phyloP scores from a whole-genome alignment of 2,329 filamentous ascomycete genomes.

The Colletotrichum tropicicola region DNA sequence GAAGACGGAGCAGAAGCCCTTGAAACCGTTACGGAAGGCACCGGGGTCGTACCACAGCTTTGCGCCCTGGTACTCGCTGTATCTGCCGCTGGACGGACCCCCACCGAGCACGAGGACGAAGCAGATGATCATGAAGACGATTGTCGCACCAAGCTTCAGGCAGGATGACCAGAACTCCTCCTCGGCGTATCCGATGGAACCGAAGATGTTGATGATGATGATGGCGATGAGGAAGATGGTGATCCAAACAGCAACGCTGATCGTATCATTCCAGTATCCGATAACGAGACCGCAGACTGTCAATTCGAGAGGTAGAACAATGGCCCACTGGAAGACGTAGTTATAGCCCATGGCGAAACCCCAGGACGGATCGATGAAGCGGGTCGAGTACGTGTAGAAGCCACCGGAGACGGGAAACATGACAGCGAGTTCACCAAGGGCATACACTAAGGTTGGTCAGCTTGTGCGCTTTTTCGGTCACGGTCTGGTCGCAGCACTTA shows the following conservation, averaged over 20 bases:
- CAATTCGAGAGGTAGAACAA: conserved; percentile 59
- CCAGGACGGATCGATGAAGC: conserved; percentile 70
- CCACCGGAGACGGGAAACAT: conserved; percentile 71
- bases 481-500: not conserved
- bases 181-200: conserved; percentile 60
- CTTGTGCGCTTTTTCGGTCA: fast-evolving
- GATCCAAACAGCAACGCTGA: conserved; percentile 61
- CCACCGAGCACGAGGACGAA: conserved; percentile 67
- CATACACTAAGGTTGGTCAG: conserved; percentile 50
- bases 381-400: conserved; percentile 69
- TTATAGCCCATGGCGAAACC: conserved; percentile 65
- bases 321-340: conserved; percentile 59
- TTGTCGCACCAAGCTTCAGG: conserved; percentile 64
- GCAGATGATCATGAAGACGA: conserved; percentile 70
- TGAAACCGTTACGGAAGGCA: conserved; percentile 74
- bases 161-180: conserved; percentile 65
- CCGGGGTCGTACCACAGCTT: conserved; percentile 53
- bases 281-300: conserved; percentile 61
- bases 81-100: conserved; percentile 54
- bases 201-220: conserved; percentile 62
- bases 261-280: conserved; percentile 57
- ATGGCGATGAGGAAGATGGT: conserved; percentile 60
- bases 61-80: conserved; percentile 52
- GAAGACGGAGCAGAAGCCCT: conserved; percentile 74
- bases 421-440: conserved; percentile 68